phyloP scores from a whole-genome alignment of 2,329 filamentous ascomycete genomes.

The Hypoxylon sp. region DNA sequence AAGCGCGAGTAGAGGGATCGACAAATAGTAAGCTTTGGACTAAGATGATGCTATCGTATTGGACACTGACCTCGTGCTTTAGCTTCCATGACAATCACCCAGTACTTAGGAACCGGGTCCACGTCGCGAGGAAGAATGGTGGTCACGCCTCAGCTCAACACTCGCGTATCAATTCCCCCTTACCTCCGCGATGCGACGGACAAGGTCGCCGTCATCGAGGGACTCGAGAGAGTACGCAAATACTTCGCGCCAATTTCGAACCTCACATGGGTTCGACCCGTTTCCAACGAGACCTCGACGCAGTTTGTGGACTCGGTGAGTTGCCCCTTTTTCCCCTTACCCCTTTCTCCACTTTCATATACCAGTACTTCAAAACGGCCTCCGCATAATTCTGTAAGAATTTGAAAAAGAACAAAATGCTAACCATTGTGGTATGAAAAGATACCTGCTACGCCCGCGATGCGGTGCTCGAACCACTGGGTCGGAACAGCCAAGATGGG shows the following conservation, averaged over 20 bases:
- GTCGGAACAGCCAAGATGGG: constrained; percentile 52
- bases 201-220: constrained; percentile 67
- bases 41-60: neutral
- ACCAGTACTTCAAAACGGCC: neutral
- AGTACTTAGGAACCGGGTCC: constrained; percentile 72
- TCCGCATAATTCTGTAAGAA: neutral
- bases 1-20: constrained; percentile 69
- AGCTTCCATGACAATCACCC: constrained; percentile 63
- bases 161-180: constrained; percentile 67
- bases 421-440: constrained; percentile 22
- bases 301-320: constrained; percentile 64
- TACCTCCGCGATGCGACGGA: constrained; percentile 69
- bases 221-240: constrained; percentile 68
- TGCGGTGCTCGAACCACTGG: constrained; percentile 62
- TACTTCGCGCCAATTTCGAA: constrained; percentile 64
- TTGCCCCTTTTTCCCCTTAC: constrained; percentile 14
- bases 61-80: neutral
- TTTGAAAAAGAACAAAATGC: neutral
- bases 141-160: constrained; percentile 67
- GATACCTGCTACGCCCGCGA: constrained; percentile 52
- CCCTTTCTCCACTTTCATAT: neutral
- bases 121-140: constrained; percentile 69
- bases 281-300: constrained; percentile 62
- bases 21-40: constrained; percentile 32
- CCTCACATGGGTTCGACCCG: constrained; percentile 67